Percentiles rank a stretch among this genome's conserved stretches.
Conservation (phyloP, 169 alveolate genomes). For the Cryptosporidium ryanae region DNA sequence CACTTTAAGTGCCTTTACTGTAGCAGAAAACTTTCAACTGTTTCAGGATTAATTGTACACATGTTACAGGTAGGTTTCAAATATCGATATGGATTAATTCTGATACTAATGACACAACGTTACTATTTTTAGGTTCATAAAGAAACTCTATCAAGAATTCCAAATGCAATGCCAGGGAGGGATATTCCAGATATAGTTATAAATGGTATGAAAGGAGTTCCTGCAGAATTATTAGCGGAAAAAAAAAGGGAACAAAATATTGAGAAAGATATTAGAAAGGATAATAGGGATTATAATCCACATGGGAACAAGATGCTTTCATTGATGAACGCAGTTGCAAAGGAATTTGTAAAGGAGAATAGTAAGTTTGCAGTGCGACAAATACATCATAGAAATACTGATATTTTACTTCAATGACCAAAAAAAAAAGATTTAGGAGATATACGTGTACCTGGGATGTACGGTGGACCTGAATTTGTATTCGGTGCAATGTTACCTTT, state of each 20-base stretch:
- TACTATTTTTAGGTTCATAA: conserved; percentile 90
- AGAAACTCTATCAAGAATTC: conserved; percentile 90
- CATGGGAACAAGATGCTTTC: conserved; percentile 70
- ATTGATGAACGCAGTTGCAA: conserved; percentile 41
- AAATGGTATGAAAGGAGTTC: conserved; percentile 98
- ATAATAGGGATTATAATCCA: conserved; percentile 32
- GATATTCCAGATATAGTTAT: conserved; percentile 92
- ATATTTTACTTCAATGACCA: background rate
- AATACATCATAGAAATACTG: background rate
- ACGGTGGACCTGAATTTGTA: conserved; percentile 72
- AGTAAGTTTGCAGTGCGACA: conserved; percentile 38
- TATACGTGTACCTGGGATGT: conserved; percentile 74
- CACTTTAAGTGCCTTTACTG: conserved; percentile 96
- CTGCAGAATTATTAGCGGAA: conserved; percentile 88
- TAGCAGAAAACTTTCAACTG: conserved; percentile 95
- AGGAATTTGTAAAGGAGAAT: conserved; percentile 32
- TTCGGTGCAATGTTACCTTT: conserved; percentile 73
- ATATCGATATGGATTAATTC: too few species aligned
- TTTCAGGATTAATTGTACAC: conserved; percentile 90
- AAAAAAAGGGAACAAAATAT: conserved; percentile 52
- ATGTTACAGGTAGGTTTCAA: conserved; percentile 84
- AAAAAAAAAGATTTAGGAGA: conserved; percentile 49
- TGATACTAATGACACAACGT: conserved; percentile 80
- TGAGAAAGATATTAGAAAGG: conserved; percentile 24
- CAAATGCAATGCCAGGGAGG: conserved; percentile 96